Base-by-base conservation (phyloP, 2,329 filamentous ascomycete species). In the Helminthosporium solani region DNA sequence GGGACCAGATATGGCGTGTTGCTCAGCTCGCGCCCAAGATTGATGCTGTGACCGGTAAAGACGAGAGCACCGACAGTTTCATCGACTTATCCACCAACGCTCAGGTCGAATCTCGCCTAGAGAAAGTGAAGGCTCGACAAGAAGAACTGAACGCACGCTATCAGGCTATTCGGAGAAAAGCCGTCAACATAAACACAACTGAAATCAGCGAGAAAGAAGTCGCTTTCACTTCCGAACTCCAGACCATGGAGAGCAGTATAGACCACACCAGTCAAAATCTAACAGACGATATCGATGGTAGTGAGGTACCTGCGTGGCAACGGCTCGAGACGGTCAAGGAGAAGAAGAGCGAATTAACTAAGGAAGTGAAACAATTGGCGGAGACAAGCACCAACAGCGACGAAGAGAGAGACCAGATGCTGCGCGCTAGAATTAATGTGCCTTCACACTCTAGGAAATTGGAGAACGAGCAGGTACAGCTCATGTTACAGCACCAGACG, bases 21-120 rank as follows among this genome's bases (percentile, higher is more conserved):
- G 81, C 82, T 43, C 81, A 86, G 57, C 78, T 88, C 33, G 82
- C 82, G 61, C 73, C 76, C 31, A 81, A 82, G 55, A 82, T 90
- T 23, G 86, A 90, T 53, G 75, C 75, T 33, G 81, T 89, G 47
- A 82, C 79, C 5, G 82, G 82, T 3, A 77, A 79, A 34, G 81
- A 84, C 47, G 74, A 75, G 16, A 41, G 46, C 18, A 36, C 36
- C 18, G 54, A 57, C 5, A 23, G 23, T 7, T 25, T 25, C 5
- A 5, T 14, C 7, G 72, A 76, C 25, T 74, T 74, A 16, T 73
- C 78, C 34, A 74, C 74, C 7, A 68, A 73, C 6, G 50, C 68
- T 7, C 78, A 79, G 53, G 78, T 88, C 33, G 80, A 84, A 46
- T 71, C 77, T 20, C 79, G 85, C 8, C 72, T 88, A 30, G 66